Evolutionary conservation across 2,329 filamentous ascomycete genomes (phyloP).

Genomic region (Xylaria digitata): DNA sequence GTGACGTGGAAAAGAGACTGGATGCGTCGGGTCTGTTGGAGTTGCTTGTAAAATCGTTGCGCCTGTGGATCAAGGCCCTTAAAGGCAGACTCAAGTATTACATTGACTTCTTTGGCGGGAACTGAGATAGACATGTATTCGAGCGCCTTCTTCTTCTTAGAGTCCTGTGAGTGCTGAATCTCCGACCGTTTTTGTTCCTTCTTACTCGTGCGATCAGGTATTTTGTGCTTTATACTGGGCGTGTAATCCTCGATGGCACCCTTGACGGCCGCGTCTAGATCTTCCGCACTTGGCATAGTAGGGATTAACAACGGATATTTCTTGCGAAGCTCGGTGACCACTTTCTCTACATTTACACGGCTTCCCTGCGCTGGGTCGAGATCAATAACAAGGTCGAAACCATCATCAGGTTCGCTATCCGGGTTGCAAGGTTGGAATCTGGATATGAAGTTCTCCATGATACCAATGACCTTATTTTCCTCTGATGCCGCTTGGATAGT

Average conservation of each 20-base stretch:
- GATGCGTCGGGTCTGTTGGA: conserved; percentile 78
- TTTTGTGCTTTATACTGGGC: conserved; percentile 79
- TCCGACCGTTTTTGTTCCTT: conserved; percentile 60
- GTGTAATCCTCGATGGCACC: conserved; percentile 80
- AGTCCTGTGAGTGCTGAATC: conserved; percentile 49
- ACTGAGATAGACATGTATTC: conserved; percentile 69
- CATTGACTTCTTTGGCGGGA: conserved; percentile 55
- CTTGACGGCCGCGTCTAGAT: conserved; percentile 83
- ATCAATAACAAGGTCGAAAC: conserved; percentile 86
- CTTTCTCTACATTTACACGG: conserved; percentile 84
- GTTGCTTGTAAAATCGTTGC: conserved; percentile 77
- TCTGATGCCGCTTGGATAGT: conserved; percentile 90
- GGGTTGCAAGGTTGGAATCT: conserved; percentile 84
- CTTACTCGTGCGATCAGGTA: conserved; percentile 67
- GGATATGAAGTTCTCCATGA: conserved; percentile 94
- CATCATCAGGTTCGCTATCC: conserved; percentile 76
- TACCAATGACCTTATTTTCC: conserved; percentile 78
- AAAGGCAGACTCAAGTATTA: conserved; percentile 78
- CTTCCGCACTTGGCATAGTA: conserved; percentile 74
- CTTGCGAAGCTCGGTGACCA: conserved; percentile 77
- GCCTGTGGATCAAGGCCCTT: conserved; percentile 61
- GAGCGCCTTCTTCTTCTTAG: conserved; percentile 60
- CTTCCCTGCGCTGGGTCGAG: conserved; percentile 83
- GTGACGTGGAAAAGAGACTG: conserved; percentile 94
- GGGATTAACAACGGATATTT: conserved; percentile 81